Conservation (phyloP, 2,329 filamentous ascomycete species). For the Penicillium expansum region DNA sequence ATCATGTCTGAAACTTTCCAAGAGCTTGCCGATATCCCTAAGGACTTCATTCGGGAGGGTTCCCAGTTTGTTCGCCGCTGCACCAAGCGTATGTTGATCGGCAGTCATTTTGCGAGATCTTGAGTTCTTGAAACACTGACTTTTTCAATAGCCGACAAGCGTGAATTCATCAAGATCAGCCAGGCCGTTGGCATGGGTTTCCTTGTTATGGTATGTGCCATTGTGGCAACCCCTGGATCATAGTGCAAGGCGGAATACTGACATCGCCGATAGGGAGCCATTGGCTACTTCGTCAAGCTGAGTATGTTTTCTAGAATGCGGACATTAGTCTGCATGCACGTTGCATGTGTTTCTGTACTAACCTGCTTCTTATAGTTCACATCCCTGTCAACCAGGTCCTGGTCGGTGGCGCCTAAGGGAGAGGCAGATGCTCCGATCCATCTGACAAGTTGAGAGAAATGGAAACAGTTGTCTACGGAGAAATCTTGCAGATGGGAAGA, state of each 20-base stretch:
- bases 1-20: conserved; percentile 58
- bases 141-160: conserved; percentile 51
- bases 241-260: conserved; percentile 3
- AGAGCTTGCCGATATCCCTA: conserved; percentile 58
- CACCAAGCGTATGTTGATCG: conserved; percentile 46
- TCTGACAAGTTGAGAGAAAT: neutral
- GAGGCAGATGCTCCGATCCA: neutral
- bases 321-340: neutral
- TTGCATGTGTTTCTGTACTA: conserved; percentile 5
- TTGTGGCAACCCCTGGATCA: neutral
- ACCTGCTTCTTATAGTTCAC: conserved; percentile 39
- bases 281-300: conserved; percentile 60
- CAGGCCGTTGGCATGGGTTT: conserved; percentile 61
- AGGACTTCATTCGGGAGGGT: conserved; percentile 53
- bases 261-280: conserved; percentile 43
- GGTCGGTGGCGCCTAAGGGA: conserved; percentile 45
- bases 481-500: neutral
- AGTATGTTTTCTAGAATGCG: conserved; percentile 42
- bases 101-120: neutral
- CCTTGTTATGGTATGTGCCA: conserved; percentile 51
- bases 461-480: neutral
- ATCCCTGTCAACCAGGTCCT: conserved; percentile 53
- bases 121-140: conserved; percentile 12
- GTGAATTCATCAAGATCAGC: conserved; percentile 61
- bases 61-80: conserved; percentile 50